Base-by-base conservation (phyloP, 106 monocot species). In the Apostasia shenzhenica region DNA sequence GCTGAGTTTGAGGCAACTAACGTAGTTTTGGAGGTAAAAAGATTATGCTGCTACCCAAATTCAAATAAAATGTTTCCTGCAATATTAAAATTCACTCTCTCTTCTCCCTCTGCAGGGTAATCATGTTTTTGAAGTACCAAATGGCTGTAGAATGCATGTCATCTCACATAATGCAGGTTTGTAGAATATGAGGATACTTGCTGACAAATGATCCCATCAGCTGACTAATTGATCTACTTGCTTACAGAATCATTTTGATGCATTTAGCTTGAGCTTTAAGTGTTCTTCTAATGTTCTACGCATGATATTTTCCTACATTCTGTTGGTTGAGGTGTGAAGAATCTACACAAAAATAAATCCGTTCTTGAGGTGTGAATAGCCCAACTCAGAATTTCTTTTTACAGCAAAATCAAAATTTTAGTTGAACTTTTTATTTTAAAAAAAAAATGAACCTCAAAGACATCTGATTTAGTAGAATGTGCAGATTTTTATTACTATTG, bases 1-100 rank as follows among this genome's bases (percentile, higher is more conserved):
- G 95, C 95, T 47, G 92, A 97, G 81, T 97, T 97, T 72, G 92
- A 89, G 79, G 95, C 95, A 63, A 79, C 56, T 41, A 75, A 89
- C 70, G 89, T 92, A 1, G 81, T 74, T 65, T 75, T 95, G 10
- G 57, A 85, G 90, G 90, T 94, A 42, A 54, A 68, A 14, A 62
- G 61, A 52, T 40, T 14, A 57, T 54, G 4, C 48, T 48, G 59
- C 11, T 5, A n/a, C n/a, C 59, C 48, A 55, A 11, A 38, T 72
- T 13, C 45, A 64, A 55, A 45, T 63, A 26, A 38, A 64, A 6
- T 59, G 41, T 59, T 71, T 5, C 50, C 43, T n/a, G 57, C 0
- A 59, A 42, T 56, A 11, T 61, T 62, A 41, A 69, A 54, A 55
- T 48, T 69, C 37, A 59, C 48, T 1, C 38, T 13, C 64, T 11